A percentile compares a stretch with the other conserved stretches of the same genome.
Conservation (phyloP, 345 rosid species). For the Hypericum androsaemum region DNA sequence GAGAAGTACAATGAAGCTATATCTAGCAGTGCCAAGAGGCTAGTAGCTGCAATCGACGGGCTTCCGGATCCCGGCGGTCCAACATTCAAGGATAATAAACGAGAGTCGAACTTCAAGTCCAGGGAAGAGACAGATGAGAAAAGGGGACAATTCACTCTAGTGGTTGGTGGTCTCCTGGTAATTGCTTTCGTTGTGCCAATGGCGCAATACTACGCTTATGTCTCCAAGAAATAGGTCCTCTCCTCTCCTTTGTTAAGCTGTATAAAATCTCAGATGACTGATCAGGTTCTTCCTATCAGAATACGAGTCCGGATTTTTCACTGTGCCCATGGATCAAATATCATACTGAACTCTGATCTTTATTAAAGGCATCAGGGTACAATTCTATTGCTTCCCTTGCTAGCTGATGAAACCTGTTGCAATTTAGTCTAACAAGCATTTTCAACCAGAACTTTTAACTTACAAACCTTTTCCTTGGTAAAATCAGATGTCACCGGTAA, state of each 20-base stretch:
- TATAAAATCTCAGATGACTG: no score
- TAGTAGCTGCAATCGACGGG: slow-evolving; percentile 90
- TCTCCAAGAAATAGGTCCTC: slow-evolving; percentile 54
- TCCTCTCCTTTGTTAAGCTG: slow-evolving; percentile 1
- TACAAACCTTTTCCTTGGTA: no score
- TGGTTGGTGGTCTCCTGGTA: slow-evolving; percentile 85
- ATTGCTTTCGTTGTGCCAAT: slow-evolving; percentile 93
- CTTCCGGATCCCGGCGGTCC: slow-evolving; percentile 96
- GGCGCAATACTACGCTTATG: slow-evolving; percentile 93
- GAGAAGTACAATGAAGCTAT: slow-evolving; percentile 94
- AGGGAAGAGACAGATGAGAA: slow-evolving; percentile 95
- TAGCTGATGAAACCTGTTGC: no score
- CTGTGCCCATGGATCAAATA: no score
- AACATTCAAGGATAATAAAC: slow-evolving; percentile 47
- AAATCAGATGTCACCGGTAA: no score
- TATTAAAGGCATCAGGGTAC: no score
- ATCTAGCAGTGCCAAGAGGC: slow-evolving; percentile 67
- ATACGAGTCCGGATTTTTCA: no score
- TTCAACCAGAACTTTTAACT: no score
- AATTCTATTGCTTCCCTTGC: no score
- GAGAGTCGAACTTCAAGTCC: slow-evolving; percentile 83
- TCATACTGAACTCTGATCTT: no score
- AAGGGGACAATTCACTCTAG: slow-evolving; percentile 89
- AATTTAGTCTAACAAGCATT: no score
- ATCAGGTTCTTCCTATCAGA: no score